Conservation (phyloP, 164 flowering plant species). For the Berberis vulgaris region DNA sequence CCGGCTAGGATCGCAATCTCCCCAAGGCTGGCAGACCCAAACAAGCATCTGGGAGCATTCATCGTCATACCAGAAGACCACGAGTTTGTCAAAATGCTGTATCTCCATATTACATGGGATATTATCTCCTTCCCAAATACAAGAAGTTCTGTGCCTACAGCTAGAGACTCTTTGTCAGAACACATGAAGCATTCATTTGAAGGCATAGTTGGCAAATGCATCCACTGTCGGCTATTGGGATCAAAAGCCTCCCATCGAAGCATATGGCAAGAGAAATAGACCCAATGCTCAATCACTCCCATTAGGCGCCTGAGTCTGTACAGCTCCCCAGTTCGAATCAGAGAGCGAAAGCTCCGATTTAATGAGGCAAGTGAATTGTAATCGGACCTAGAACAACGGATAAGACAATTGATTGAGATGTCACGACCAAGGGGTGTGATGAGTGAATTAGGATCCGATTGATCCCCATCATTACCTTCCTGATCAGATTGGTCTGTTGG, state of each 20-base stretch:
- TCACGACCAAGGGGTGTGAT: slow-evolving; percentile 63
- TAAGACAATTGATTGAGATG: slow-evolving; percentile 57
- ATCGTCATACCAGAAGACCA: slow-evolving; percentile 76
- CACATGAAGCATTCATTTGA: slow-evolving; percentile 66
- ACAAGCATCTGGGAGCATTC: slow-evolving; percentile 79
- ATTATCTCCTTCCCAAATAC: slow-evolving; percentile 74
- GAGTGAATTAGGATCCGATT: slow-evolving; percentile 35
- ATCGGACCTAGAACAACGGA: slow-evolving; percentile 76
- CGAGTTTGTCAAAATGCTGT: slow-evolving; percentile 68
- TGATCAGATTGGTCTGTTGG: slow-evolving; percentile 17
- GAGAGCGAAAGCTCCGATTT: slow-evolving; percentile 46
- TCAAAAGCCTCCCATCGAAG: slow-evolving; percentile 94
- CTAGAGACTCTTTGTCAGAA: slow-evolving; percentile 89
- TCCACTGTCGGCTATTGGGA: slow-evolving; percentile 62
- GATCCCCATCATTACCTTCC: slow-evolving; percentile 27
- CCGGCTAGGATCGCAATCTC: slow-evolving; percentile 87
- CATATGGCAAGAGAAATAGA: slow-evolving; percentile 72
- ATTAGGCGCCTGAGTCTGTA: slow-evolving; percentile 50
- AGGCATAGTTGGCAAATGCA: slow-evolving; percentile 73
- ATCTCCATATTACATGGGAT: slow-evolving; percentile 58
- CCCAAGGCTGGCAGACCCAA: slow-evolving; percentile 93
- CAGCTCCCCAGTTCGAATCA: slow-evolving; percentile 60
- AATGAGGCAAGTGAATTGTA: slow-evolving; percentile 66
- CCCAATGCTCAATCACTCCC: slow-evolving; percentile 82
- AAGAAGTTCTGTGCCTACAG: slow-evolving; percentile 93